Evolutionary conservation across 2,329 filamentous ascomycete species (phyloP), one percentile per base, ranked within the genome.

Genomic region (Aureobasidium sp.): DNA sequence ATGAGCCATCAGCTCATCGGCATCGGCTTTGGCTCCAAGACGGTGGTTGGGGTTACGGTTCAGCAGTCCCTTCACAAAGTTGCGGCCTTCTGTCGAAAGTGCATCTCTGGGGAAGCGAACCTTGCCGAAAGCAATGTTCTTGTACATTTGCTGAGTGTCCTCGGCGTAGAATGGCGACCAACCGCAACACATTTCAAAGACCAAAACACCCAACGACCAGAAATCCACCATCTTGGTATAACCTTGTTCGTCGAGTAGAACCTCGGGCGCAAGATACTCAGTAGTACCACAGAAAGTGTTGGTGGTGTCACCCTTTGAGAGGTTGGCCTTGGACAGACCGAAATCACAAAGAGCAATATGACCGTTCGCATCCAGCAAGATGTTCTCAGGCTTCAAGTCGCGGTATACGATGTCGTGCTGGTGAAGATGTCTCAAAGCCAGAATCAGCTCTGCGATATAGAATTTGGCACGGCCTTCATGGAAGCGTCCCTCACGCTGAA

Each of bases 181-280:
- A 29, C 93, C 93, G 64, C 93, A 98, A 74, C 93, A 98, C 93
- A 98, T 98, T 70, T 98, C 93, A 64, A 98, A 98, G 1, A 98
- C 93, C 52, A 98, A 77, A 42, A 98, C 93, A 54, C 93, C 93
- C 11, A 98, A 78, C 1, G 93, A 98, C 93, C 93, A 98, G 70
- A 97, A 98, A 69, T 98, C 93, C 6, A 98, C 93, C 93, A 98
- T 97, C 74, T 97, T 97, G 52, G 93, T 97, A 71, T 98, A 98
- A 29, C 93, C 93, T 64, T 90, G 88, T 73, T 98, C 93, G 62
- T 98, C 93, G 39, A 98, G 74, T 12, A 98, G 77, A 2, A 97
- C 93, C 66, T 98, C 93, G 0, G 93, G 93, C 0, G 93, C 93
- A 17, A 98, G 79, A 66, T 98, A 98, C 68, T 98, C 93, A 0